Base-by-base conservation (phyloP, 192 early-diverging fungal genomes). In the Thamnidium elegans region DNA sequence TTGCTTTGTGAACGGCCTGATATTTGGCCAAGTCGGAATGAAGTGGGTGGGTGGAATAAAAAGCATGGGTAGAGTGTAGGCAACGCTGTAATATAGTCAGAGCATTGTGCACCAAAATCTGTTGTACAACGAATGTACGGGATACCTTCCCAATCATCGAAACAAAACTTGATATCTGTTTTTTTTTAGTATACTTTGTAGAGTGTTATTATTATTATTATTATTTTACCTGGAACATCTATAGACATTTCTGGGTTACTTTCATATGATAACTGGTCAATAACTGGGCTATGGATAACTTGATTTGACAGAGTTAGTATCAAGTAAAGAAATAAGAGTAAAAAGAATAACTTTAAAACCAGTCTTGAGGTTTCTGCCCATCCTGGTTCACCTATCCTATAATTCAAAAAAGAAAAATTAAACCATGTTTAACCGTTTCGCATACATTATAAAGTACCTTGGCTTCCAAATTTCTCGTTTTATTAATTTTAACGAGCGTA, bases 401-500 rank as follows among this genome's bases (percentile, higher is more conserved):
- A 17, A 26, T 50, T 26, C 26, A 53, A 7, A 21, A 10, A 30
- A 53, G 11, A 14, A 13, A 36, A 19, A 10, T 26, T 26, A 26
- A 26, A 26, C 1, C 26, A 26, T 2, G 26, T 26, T 26, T 26
- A 26, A 26, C 26, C 26, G 3, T 26, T 26, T 26, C 26, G 26
- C 26, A 26, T 26, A 26, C 3, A 26, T 26, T 26, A 26, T 26
- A 26, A 26, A 26, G 3, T 56, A 56, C 55, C 55, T 56, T 56
- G 55, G 55, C 17, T 56, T 56, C 55, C 55, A 56, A 17, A 56
- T 19, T 17, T 56, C 55, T 9, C 7, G 31, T 56, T 56, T 56
- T 15, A 56, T 19, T 0, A 17, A 56, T 36, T 32, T 30, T 15
- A 56, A 8, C 30, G 17, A 39, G 8, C n/a, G 15, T 14, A 30